Evolutionary conservation across 208 protist genomes (phyloP).

Genomic region (Endotrypanum monterogeii): DNA sequence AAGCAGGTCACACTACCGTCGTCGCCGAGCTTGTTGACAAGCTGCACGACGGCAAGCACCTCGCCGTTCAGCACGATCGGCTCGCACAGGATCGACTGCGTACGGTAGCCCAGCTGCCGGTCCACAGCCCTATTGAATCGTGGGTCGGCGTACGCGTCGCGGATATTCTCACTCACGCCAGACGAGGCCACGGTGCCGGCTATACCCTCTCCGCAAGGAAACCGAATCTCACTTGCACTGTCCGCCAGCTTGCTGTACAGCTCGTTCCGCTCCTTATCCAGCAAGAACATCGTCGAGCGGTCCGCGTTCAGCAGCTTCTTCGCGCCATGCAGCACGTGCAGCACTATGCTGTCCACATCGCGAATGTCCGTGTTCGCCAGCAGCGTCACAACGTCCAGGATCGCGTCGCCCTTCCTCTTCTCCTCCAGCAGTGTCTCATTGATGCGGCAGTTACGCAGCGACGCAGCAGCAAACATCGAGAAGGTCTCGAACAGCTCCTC

Average conservation of each 20-base stretch:
- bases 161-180: conserved; percentile 69
- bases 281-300: conserved; percentile 71
- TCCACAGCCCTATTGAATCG: conserved; percentile 83
- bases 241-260: conserved; percentile 78
- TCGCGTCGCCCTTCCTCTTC: conserved; percentile 72
- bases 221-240: conserved; percentile 75
- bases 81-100: conserved; percentile 78
- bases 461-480: conserved; percentile 71
- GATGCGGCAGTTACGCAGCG: conserved; percentile 72
- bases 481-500: conserved; percentile 77
- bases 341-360: conserved; percentile 69
- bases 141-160: conserved; percentile 71
- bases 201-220: conserved; percentile 75
- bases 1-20: conserved; percentile 59
- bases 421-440: conserved; percentile 63
- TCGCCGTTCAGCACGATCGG: conserved; percentile 82
- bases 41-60: conserved; percentile 85
- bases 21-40: conserved; percentile 79
- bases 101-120: conserved; percentile 78
- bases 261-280: conserved; percentile 87
- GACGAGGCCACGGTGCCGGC: conserved; percentile 71
- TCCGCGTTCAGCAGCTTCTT: conserved; percentile 75
- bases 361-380: conserved; percentile 80
- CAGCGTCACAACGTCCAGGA: conserved; percentile 71
- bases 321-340: conserved; percentile 67